Base-by-base conservation (phyloP, 1,139 yeast species). In the Geotrichum australiense region DNA sequence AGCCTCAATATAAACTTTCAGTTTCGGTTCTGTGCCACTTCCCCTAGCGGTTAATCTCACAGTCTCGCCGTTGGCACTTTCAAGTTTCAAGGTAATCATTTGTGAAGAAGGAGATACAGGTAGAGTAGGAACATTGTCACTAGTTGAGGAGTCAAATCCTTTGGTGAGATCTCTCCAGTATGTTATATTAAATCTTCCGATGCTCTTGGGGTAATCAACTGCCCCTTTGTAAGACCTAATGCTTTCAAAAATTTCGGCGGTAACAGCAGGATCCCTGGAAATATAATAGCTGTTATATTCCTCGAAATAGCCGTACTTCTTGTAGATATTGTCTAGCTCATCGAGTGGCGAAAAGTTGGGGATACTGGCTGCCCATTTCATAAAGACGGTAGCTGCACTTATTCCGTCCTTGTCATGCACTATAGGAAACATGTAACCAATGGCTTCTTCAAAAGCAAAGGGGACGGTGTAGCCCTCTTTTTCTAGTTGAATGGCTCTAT, bases 361-460 rank as follows among this genome's bases (percentile, higher is more conserved):
- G 1, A 69, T 66, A 33, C 59, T 57, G 48, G 73, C 67, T 45
- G 76, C 75, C 62, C 89, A 71, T 59, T 83, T 94, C 39, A 86
- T 63, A 65, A 87, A 89, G n/a, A 84, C 73, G 8, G 71, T 64
- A 2, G 87, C 76, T 0, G 97, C 96, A 23, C 87, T 68, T 20
- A 91, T 73, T 1, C 98, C 98, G 58, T 91, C 98, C 62, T 91
- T 91, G 58, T 91, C 98, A 60, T 83, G 86, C 35, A 83, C 85
- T n/a, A 76, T 69, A 20, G 75, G 67, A 54, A 87, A 85, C 96
- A 91, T 86, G 64, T 78, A 91, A 2, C 98, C 98, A 52, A 91
- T 82, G 3, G 97, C 97, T 57, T 91, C 98, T 60, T 91, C 98
- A 57, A 74, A 91, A 0, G 85, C 96, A 66, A 87, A 86, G 0